phyloP scores from a whole-genome alignment of 2,329 filamentous ascomycete genomes.

The Cladorrhinum sp. region DNA sequence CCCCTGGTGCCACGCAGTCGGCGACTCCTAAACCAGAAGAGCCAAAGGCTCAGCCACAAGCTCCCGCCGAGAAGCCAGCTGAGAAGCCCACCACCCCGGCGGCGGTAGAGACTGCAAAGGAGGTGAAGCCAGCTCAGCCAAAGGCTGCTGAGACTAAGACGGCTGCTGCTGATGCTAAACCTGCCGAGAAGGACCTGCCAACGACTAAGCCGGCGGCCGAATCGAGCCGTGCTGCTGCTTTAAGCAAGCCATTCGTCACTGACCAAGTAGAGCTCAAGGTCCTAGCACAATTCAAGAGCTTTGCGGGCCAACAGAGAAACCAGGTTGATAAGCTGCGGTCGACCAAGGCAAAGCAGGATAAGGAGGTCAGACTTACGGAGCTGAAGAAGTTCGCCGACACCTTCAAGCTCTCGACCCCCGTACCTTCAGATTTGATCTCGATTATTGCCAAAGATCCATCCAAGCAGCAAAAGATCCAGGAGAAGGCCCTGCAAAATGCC shows the following conservation, averaged over 20 bases:
- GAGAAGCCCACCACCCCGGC: conserved; percentile 4
- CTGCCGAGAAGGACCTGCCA: conserved; percentile 20
- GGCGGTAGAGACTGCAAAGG: conserved; percentile 21
- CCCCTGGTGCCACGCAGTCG: conserved; percentile 41
- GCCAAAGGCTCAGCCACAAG: conserved; percentile 27
- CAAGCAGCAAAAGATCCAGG: conserved; percentile 90
- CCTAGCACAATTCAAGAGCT: conserved; percentile 61
- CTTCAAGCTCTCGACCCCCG: conserved; percentile 92
- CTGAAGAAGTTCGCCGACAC: conserved; percentile 90
- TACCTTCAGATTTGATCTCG: conserved; percentile 85
- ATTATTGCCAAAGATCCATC: conserved; percentile 96
- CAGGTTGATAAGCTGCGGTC: conserved; percentile 55
- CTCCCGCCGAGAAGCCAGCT: conserved; percentile 23
- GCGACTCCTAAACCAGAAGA: conserved; percentile 37
- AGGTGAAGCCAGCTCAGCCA: conserved; percentile 31
- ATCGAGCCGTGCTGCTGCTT: conserved; percentile 40
- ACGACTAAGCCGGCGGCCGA: conserved; percentile 17
- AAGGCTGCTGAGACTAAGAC: conserved; percentile 28
- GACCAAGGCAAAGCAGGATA: conserved; percentile 67
- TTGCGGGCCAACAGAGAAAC: conserved; percentile 56
- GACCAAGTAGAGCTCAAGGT: conserved; percentile 62
- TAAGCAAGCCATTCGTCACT: conserved; percentile 50
- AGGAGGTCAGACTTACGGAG: conserved; percentile 89
- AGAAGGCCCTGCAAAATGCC: conserved; percentile 76
- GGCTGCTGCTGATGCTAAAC: conserved; percentile 23